These are phyloP conservation scores for Hyaloscypha hepaticicola DNA, from an alignment of 495 filamentous ascomycete genomes.

Conservation along the genomic window DNA sequence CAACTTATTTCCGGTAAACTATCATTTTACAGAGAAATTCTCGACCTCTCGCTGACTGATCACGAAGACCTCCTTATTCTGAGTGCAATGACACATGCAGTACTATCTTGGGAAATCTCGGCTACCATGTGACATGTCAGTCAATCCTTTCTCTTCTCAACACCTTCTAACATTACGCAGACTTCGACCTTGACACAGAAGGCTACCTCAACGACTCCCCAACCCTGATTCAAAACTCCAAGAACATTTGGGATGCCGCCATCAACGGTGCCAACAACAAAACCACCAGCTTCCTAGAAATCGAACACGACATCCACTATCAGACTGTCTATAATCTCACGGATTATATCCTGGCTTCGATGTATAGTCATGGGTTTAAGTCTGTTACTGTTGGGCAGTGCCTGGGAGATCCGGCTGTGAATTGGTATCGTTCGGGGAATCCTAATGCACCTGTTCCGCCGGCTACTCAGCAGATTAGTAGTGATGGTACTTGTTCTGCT, in stretches of 20 bases:
- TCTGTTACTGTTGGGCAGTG: constrained; percentile 74
- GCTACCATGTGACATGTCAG: constrained; percentile 62
- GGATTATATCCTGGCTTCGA: constrained; percentile 64
- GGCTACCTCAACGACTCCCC: constrained; percentile 68
- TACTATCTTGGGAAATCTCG: constrained; percentile 57
- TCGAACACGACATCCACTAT: constrained; percentile 78
- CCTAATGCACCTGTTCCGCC: constrained; percentile 8
- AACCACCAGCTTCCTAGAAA: constrained; percentile 57
- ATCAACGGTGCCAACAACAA: constrained; percentile 47
- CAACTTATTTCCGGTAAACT: constrained; percentile 68
- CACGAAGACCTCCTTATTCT: constrained; percentile 64
- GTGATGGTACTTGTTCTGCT: constrained; percentile 20
- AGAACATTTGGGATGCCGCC: constrained; percentile 66
- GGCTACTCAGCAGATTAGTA: constrained; percentile 10
- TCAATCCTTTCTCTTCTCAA: background rate
- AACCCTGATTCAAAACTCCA: constrained; percentile 62
- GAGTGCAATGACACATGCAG: constrained; percentile 61
- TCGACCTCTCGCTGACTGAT: constrained; percentile 10
- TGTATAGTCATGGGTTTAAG: constrained; percentile 58
- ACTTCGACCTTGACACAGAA: constrained; percentile 78
- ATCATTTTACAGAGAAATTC: constrained; percentile 24
- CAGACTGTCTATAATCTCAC: constrained; percentile 77
- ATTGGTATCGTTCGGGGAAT: constrained; percentile 65
- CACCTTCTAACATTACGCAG: constrained; percentile 33
- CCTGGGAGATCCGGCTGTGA: constrained; percentile 62